phyloP scores from a whole-genome alignment of 768 basidiomycete genomes.

The Cubamyces lactineus region DNA sequence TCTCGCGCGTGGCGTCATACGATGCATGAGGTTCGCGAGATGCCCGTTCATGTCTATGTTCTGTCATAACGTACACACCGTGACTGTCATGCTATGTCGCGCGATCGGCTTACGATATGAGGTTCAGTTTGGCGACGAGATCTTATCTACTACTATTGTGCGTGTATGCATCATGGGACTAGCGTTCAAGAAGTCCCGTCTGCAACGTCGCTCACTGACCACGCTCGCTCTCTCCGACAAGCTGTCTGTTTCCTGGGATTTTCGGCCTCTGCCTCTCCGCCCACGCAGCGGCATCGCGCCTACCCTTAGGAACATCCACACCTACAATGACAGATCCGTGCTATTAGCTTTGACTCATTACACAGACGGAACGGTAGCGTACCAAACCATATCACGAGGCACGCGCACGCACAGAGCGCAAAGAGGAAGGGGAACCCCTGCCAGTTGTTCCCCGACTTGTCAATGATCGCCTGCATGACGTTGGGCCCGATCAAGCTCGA shows the following conservation, averaged over 20 bases:
- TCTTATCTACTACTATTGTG: no score
- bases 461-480: slow-evolving; percentile 82
- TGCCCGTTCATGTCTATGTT: no score
- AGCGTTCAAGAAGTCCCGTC: no score
- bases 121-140: no score
- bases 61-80: no score
- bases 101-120: no score
- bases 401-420: slow-evolving; percentile 65
- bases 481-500: slow-evolving; percentile 87
- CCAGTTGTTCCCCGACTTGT: slow-evolving; percentile 75
- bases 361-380: slow-evolving; percentile 25
- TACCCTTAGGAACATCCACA: slow-evolving; percentile 43
- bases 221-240: slow-evolving; percentile 23
- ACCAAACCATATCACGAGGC: slow-evolving; percentile 76
- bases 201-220: no score
- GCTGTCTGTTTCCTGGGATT: slow-evolving; percentile 26
- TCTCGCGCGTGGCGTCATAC: no score
- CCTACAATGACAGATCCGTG: slow-evolving; percentile 7
- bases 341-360: neutral
- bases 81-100: no score
- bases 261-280: slow-evolving; percentile 36
- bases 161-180: no score
- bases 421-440: slow-evolving; percentile 85
- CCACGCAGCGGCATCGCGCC: slow-evolving; percentile 44
- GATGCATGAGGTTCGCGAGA: no score